Base-by-base conservation (phyloP, 2,329 filamentous ascomycete genomes). In the Plectosphaerella cucumerina region DNA sequence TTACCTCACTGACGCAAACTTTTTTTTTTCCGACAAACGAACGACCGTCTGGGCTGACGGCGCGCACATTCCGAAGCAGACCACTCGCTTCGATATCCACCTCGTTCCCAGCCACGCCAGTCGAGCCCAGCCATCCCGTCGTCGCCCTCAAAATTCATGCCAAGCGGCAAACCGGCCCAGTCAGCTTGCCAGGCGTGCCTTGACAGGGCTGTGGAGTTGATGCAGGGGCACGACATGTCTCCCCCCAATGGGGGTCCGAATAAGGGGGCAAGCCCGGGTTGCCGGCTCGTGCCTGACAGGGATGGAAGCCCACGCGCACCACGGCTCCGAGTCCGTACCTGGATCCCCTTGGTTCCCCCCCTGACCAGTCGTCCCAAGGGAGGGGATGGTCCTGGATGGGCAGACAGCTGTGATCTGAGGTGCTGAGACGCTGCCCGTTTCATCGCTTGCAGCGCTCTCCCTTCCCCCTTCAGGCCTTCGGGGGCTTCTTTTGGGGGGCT, bases 211-310 rank as follows among this genome's bases (percentile, higher is more conserved):
- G n/a, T 42, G 39, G 45, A 31, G 26, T 31, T 31, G 26, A 8
- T 18, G 43, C 33, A 37, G 34, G 45, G 31, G 15, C n/a, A 14
- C 17, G 18, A 47, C 31, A 47, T 33, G 45, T 33, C 34, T 22
- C 31, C 22, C 31, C 33, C 43, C 31, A 45, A 23, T 31, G 22
- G 22, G 43, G 43, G 33, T 47, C 45, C 20, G 23, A 37, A 23
- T 39, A 20, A 22, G 43, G n/a, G 45, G 34, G 18, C 18, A 41
- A 26, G 6, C 18, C 18, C 37, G 45, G 45, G 33, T 47, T 9
- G 18, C 18, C 37, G 45, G 45, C 45, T 47, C 33, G 34, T 39
- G 45, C 33, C 37, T 20, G 45, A 18, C 45, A 47, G 45, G 45
- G 45, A 47, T 47, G 17, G 9, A 11, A 31, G 18, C 15, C 15